Evolutionary conservation across 2,329 filamentous ascomycete genomes (phyloP).

Genomic region (Aureobasidium sp.): DNA sequence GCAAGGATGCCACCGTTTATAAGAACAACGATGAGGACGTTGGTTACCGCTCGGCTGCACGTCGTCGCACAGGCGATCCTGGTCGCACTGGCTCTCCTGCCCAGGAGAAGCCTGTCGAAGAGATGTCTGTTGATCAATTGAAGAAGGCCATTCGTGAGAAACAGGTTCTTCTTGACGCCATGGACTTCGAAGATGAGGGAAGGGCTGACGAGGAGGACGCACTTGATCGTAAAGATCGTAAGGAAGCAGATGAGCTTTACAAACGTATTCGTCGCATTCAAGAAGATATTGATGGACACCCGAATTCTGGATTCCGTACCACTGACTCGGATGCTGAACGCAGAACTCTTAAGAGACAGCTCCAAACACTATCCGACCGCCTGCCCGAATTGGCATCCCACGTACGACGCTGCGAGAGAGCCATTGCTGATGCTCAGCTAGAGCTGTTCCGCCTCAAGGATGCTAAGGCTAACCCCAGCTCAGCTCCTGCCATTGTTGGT

Average conservation of each 20-base stretch:
- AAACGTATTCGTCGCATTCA: constrained; percentile 85
- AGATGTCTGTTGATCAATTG: constrained; percentile 77
- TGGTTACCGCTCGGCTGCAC: constrained; percentile 84
- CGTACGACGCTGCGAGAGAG: constrained; percentile 82
- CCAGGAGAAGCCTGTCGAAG: constrained; percentile 64
- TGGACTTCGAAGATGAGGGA: constrained; percentile 93
- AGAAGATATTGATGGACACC: constrained; percentile 89
- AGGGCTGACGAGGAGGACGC: constrained; percentile 84
- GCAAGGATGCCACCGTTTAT: constrained; percentile 94
- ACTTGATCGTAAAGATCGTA: constrained; percentile 80
- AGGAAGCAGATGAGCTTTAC: constrained; percentile 90
- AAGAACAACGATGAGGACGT: constrained; percentile 89
- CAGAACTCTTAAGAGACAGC: constrained; percentile 75
- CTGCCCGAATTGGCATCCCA: constrained; percentile 88
- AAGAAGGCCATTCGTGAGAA: constrained; percentile 91
- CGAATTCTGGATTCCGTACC: constrained; percentile 62
- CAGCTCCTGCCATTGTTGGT: constrained; percentile 74
- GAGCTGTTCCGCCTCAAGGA: constrained; percentile 92
- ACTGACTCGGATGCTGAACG: constrained; percentile 84
- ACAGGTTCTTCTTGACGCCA: constrained; percentile 87
- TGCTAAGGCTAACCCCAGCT: constrained; percentile 81
- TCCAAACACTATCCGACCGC: constrained; percentile 82
- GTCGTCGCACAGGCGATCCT: constrained; percentile 66
- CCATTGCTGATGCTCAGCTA: constrained; percentile 82
- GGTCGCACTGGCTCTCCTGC: constrained; percentile 71